Evolutionary conservation across 1,139 yeast species (phyloP), one percentile per base, ranked within the genome.

Genomic region (Zygotorulaspora mrakii): DNA sequence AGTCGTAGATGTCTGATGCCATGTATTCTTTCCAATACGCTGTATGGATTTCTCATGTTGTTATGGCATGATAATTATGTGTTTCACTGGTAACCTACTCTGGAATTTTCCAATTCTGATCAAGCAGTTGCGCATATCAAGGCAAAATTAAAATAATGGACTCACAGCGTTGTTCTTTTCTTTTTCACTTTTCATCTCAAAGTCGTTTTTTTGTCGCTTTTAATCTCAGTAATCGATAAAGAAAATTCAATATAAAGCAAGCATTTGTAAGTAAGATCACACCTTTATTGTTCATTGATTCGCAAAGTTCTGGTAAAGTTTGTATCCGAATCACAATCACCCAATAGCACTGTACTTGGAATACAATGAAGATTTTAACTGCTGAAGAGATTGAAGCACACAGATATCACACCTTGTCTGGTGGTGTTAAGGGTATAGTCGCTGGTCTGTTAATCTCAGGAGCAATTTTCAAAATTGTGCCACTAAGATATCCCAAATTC

Each of bases 321-420:
- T n/a, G n/a, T n/a, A n/a, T n/a, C n/a, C n/a, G n/a, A n/a, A n/a
- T n/a, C n/a, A n/a, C n/a, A n/a, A n/a, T n/a, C n/a, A n/a, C n/a
- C n/a, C n/a, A n/a, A n/a, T n/a, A n/a, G n/a, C n/a, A n/a, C n/a
- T n/a, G n/a, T n/a, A n/a, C n/a, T n/a, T n/a, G n/a, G n/a, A 20
- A 10, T 7, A 20, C 23, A 20, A 84, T 84, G 94, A 84, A 83
- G 71, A 59, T 83, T 47, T 69, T 82, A 31, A 65, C 82, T 17
- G 69, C 74, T 45, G 83, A 79, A 61, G 91, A 84, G 65, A 70
- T 76, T 43, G 68, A 70, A 40, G 86, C 77, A 5, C 89, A 83
- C 62, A 68, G 70, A 54, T 67, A 70, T 45, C 74, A 76, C 48
- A 75, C 82, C 17, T 55, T 74, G 14, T 48, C 56, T 8, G 91